Conservation (phyloP, 495 filamentous ascomycete genomes). For the Tuber microsphaerosporum region DNA sequence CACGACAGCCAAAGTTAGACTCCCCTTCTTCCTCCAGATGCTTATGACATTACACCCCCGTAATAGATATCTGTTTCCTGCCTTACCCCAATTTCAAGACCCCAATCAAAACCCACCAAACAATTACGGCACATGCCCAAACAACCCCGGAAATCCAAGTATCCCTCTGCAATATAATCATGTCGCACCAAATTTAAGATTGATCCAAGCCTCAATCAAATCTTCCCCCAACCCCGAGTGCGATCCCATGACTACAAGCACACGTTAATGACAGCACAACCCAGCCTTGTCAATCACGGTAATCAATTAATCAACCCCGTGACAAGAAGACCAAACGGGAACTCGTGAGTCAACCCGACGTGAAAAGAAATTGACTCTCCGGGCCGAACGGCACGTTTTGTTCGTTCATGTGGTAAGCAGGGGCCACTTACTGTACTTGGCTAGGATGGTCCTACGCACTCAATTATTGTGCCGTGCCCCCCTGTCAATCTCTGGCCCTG, state of each 20-base stretch:
- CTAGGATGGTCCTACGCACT: too few relatives aligned
- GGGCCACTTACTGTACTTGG: too few relatives aligned
- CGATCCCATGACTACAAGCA: background rate
- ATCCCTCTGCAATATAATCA: background rate
- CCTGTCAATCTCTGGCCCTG: too few relatives aligned
- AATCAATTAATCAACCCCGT: background rate
- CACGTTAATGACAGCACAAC: background rate
- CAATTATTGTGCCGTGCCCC: too few relatives aligned
- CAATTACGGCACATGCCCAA: too few relatives aligned
- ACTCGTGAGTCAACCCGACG: background rate
- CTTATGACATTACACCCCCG: background rate
- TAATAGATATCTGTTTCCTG: background rate
- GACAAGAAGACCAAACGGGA: background rate
- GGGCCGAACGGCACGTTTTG: background rate
- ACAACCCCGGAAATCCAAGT: background rate
- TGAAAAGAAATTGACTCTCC: background rate
- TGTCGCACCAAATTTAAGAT: background rate
- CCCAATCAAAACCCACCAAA: background rate
- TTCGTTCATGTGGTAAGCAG: background rate
- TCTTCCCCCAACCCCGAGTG: background rate
- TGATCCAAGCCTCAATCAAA: background rate
- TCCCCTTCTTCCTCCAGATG: background rate
- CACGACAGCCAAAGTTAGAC: background rate
- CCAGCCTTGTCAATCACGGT: background rate
- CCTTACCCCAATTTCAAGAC: background rate